phyloP scores from a whole-genome alignment of 2,329 filamentous ascomycete species.

The Iodosphaeria phyllophila region DNA sequence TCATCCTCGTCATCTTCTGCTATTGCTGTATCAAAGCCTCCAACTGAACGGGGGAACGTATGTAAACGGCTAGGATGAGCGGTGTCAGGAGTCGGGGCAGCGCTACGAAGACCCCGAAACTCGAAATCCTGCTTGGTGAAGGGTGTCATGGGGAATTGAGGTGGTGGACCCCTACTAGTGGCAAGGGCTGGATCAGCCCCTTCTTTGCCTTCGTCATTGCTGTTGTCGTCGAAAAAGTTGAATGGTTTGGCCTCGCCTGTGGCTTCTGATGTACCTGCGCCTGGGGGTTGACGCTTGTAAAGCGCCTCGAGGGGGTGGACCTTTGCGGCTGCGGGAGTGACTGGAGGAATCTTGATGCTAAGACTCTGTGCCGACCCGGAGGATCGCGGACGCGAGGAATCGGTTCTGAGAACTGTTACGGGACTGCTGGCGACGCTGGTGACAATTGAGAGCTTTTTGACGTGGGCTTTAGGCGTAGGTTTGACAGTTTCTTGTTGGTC shows the following conservation, averaged over 20 bases:
- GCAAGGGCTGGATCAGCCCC: conserved; percentile 6
- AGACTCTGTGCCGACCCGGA: conserved; percentile 30
- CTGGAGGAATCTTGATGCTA: conserved; percentile 34
- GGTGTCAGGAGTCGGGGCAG: conserved; percentile 88
- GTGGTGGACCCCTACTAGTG: no score
- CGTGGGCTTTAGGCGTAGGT: conserved; percentile 2
- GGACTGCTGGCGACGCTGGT: conserved; percentile 5
- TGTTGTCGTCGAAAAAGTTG: conserved; percentile 54
- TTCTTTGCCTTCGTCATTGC: conserved; percentile 24
- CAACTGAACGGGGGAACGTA: conserved; percentile 24
- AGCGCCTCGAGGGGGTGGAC: conserved; percentile 82
- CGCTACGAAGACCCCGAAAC: conserved; percentile 58
- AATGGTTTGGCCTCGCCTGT: conserved; percentile 40
- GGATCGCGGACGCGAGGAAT: conserved; percentile 25
- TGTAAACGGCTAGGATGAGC: conserved; percentile 53
- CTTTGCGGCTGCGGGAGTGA: conserved; percentile 23
- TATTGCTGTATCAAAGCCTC: conserved; percentile 5
- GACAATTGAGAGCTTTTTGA: conserved; percentile 7
- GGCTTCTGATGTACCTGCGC: conserved; percentile 15
- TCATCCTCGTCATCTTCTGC: conserved; percentile 23
- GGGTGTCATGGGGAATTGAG: conserved; percentile 54
- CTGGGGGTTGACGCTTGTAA: conserved; percentile 59
- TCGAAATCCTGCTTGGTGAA: conserved; percentile 66
- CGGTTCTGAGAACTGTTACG: conserved; percentile 10
- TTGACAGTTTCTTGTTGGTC: no score